Percentiles rank a stretch among this genome's conserved stretches.
These are phyloP conservation scores for Tolypocladium amazonense DNA, from an alignment of 2,329 filamentous ascomycete genomes.

Conservation along the genomic window DNA sequence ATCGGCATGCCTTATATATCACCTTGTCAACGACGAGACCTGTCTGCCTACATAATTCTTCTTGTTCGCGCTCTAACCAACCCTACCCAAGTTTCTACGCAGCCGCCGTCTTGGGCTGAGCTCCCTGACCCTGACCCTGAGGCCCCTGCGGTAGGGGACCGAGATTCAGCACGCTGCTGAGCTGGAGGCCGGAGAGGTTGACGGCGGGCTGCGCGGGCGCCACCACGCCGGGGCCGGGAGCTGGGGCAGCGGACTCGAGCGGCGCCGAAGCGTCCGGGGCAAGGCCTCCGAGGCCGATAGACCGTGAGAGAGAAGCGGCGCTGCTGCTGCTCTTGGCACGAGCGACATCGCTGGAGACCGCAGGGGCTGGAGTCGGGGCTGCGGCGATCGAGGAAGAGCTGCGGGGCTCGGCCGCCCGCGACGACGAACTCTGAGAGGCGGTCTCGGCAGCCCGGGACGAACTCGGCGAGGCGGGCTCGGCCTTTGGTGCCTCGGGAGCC, in stretches of 20 bases:
- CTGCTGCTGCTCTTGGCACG: background rate
- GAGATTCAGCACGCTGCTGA: constrained; percentile 32
- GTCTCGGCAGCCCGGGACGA: too few species aligned
- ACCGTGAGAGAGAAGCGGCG: background rate
- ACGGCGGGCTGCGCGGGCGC: constrained; percentile 16
- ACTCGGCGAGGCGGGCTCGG: background rate
- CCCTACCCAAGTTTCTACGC: background rate
- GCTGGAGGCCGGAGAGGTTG: constrained; percentile 27
- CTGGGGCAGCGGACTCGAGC: constrained; percentile 4
- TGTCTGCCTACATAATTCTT: background rate
- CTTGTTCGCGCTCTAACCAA: background rate
- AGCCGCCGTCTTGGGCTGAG: background rate
- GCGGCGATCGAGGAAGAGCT: background rate
- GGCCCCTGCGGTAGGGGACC: constrained; percentile 19
- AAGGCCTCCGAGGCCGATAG: background rate
- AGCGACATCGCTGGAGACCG: background rate
- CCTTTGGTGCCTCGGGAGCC: background rate
- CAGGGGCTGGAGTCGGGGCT: background rate
- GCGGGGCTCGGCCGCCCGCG: background rate
- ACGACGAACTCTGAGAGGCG: background rate
- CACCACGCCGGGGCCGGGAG: constrained; percentile 6
- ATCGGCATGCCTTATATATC: background rate
- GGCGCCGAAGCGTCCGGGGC: background rate
- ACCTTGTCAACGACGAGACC: background rate
- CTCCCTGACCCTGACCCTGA: background rate